A percentile compares a stretch with the other conserved stretches of the same genome.
phyloP scores from a whole-genome alignment of 2,329 filamentous ascomycete species.

The Cyphellophora europaea region DNA sequence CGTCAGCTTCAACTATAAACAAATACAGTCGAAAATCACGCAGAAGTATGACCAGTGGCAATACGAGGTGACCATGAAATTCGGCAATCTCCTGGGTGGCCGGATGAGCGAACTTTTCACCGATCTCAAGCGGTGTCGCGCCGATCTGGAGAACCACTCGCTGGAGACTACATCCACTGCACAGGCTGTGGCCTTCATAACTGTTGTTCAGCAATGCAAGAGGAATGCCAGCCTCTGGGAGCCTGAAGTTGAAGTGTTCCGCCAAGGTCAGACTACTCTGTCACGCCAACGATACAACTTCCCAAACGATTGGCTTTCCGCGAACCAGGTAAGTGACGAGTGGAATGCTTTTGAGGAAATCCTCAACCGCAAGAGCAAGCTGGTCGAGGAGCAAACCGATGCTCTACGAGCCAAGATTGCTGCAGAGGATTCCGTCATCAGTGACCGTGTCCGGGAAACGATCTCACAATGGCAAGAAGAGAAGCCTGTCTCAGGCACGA shows the following conservation, averaged over 20 bases:
- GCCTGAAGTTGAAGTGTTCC: slow-evolving; percentile 90
- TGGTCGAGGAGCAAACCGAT: slow-evolving; percentile 94
- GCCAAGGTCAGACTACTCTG: slow-evolving; percentile 87
- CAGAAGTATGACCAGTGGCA: slow-evolving; percentile 99
- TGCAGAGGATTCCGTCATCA: slow-evolving; percentile 86
- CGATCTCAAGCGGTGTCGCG: slow-evolving; percentile 82
- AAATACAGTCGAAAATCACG: slow-evolving; percentile 97
- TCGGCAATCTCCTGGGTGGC: slow-evolving; percentile 76
- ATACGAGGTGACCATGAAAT: slow-evolving; percentile 90
- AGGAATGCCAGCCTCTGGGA: slow-evolving; percentile 90
- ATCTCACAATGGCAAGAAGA: slow-evolving; percentile 87
- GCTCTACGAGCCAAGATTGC: slow-evolving; percentile 88
- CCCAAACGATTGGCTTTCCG: slow-evolving; percentile 84
- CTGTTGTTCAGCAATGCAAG: slow-evolving; percentile 92
- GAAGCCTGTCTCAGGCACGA: slow-evolving; percentile 91
- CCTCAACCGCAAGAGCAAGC: slow-evolving; percentile 81
- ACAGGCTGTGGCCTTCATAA: slow-evolving; percentile 96
- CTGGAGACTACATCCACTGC: slow-evolving; percentile 92
- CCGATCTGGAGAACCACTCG: slow-evolving; percentile 83
- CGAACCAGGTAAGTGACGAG: slow-evolving; percentile 92
- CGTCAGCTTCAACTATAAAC: slow-evolving; percentile 92
- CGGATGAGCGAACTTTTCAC: slow-evolving; percentile 88
- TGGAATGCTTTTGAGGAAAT: slow-evolving; percentile 93
- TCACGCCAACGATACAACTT: slow-evolving; percentile 90
- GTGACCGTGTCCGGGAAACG: slow-evolving; percentile 77